Evolutionary conservation across 2,329 filamentous ascomycete genomes (phyloP), one percentile per base, ranked within the genome.

Genomic region (Aspergillus hiratsukae): DNA sequence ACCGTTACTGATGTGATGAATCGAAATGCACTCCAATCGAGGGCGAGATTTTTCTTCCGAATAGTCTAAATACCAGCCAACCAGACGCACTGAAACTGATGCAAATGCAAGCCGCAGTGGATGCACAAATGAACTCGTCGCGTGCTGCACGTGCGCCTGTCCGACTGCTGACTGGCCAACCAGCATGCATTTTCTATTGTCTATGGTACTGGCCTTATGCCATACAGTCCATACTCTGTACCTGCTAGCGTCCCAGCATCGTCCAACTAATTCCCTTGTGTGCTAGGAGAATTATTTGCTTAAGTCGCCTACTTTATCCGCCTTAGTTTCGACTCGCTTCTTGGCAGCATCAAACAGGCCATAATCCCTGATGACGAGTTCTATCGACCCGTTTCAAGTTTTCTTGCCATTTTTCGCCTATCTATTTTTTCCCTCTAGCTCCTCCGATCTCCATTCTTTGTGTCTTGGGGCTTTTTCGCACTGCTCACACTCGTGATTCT

Each of bases 51-150:
- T 19, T 46, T 25, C 21, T 23, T 46, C 43, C 21, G 21, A 43
- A 45, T 35, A 35, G 6, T 17, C 11, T 35, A 35, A 35, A 14
- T 35, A 43, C 21, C 29, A 51, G 23, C 57, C 57, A 61, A 58
- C 51, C 57, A 57, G 23, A 23, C n/a, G 4, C 3, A 2, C 40
- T 21, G 40, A 21, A 19, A 23, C 40, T 21, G n/a, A 37, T 40
- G 19, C 19, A 31, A 25, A 43, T 57, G 49, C 50, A 31, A 25
- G 27, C 11, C 27, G 43, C 4, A 17, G 43, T 17, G 8, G 43
- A 46, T 46, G n/a, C 28, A 52, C 58, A 59, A 70, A 59, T 69
- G 60, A 61, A 56, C 56, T 53, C 54, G 54, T 52, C 43, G 59
- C 48, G 14, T 50, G 23, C 52, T 21, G 58, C 61, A 64, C 62